A percentile compares a stretch with the other conserved stretches of the same genome.
These are phyloP conservation scores for Plantago ovata DNA, from an alignment of 257 asterid genomes.

Conservation along the genomic window DNA sequence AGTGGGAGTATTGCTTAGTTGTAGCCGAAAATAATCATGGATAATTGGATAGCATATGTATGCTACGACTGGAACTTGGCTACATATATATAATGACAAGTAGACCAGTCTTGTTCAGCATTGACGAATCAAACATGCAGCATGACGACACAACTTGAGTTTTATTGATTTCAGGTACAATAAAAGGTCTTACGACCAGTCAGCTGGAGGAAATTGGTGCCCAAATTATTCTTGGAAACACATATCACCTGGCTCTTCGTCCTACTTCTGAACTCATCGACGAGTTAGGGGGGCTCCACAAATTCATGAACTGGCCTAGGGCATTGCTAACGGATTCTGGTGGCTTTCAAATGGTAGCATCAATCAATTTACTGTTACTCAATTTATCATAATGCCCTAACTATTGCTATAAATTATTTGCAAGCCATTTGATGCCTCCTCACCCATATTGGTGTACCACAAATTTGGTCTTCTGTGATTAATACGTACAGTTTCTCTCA, in stretches of 20 bases:
- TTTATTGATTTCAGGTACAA: slow-evolving; percentile 59
- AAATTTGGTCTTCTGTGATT: slow-evolving; percentile 1
- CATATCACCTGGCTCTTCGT: slow-evolving; percentile 93
- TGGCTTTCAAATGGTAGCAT: slow-evolving; percentile 93
- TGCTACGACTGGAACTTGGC: no score
- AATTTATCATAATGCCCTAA: no score
- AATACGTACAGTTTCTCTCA: slow-evolving; percentile 12
- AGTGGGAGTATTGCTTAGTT: no score
- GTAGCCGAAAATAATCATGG: no score
- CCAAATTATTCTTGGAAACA: slow-evolving; percentile 96
- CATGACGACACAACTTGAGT: slow-evolving; percentile 6
- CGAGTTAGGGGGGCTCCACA: slow-evolving; percentile 95
- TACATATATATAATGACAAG: no score
- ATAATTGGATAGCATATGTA: no score
- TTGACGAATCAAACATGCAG: no score
- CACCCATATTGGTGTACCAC: no score
- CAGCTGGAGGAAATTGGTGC: slow-evolving; percentile 98
- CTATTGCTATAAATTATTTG: no score
- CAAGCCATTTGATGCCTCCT: neutral
- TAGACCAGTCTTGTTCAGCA: neutral
- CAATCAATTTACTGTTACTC: slow-evolving; percentile 11
- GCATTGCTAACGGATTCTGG: slow-evolving; percentile 97
- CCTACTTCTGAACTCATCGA: slow-evolving; percentile 96
- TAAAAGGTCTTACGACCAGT: slow-evolving; percentile 78
- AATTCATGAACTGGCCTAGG: slow-evolving; percentile 97